Percentiles rank a stretch among this genome's conserved stretches.
phyloP scores from a whole-genome alignment of 192 early-diverging fungal species.

The Endogone sp. region DNA sequence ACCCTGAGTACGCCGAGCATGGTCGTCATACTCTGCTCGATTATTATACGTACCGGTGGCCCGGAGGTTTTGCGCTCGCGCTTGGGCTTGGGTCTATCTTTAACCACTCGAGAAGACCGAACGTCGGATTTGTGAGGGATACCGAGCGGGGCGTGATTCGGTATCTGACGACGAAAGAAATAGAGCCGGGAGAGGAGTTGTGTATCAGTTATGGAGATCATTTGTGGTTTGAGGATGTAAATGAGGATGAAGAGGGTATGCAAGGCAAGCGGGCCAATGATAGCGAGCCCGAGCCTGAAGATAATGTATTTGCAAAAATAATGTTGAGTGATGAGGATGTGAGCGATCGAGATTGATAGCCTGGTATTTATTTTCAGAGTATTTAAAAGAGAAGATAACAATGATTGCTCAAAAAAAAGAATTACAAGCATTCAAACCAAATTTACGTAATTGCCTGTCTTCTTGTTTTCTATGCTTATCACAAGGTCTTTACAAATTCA shows the following conservation, averaged over 20 bases:
- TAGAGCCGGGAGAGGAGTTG: constrained; percentile 52
- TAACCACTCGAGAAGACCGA: constrained; percentile 54
- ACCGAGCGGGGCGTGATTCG: constrained; percentile 47
- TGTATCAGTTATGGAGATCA: constrained; percentile 64
- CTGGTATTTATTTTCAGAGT: too few species aligned
- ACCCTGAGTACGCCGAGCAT: constrained; percentile 48
- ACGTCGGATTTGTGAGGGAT: constrained; percentile 61
- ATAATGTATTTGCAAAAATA: neutral
- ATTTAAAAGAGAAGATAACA: too few species aligned
- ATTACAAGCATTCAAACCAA: too few species aligned
- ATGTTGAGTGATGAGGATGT: neutral
- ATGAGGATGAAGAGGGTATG: neutral
- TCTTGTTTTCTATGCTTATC: too few species aligned
- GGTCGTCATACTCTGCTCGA: constrained; percentile 57
- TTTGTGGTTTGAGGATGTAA: constrained; percentile 55
- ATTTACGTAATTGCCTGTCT: too few species aligned
- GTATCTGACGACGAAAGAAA: constrained; percentile 49
- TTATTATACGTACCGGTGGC: constrained; percentile 66
- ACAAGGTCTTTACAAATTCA: too few species aligned
- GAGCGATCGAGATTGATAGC: too few species aligned
- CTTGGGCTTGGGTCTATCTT: constrained; percentile 67
- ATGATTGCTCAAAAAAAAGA: too few species aligned
- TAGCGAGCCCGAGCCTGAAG: neutral
- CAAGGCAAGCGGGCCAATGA: neutral
- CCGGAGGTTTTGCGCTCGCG: constrained; percentile 52